Percentiles rank a stretch among this genome's conserved stretches.
These are phyloP conservation scores for Silene latifolia DNA, from an alignment of 148 eudicot genomes.

Conservation along the genomic window DNA sequence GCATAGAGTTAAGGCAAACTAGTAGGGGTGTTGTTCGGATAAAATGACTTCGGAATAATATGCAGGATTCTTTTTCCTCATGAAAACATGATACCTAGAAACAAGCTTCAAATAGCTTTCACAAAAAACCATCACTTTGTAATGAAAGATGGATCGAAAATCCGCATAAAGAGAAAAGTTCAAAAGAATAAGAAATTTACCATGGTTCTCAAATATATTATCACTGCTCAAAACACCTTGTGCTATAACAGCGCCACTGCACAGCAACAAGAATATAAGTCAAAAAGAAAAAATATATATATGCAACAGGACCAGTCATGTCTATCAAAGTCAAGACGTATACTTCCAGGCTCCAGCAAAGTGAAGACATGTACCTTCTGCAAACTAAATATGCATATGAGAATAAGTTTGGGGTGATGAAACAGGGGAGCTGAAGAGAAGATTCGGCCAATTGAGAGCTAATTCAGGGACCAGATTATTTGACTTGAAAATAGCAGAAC, in stretches of 20 bases:
- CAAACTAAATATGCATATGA: neutral
- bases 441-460: too few relatives aligned
- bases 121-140: neutral
- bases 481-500: neutral
- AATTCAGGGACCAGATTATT: too few relatives aligned
- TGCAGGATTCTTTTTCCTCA: too few relatives aligned
- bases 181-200: slow-evolving; percentile 33
- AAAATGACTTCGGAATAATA: neutral
- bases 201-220: slow-evolving; percentile 50
- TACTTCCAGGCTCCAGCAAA: neutral
- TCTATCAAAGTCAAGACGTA: neutral
- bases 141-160: neutral
- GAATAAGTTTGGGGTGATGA: neutral
- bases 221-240: slow-evolving; percentile 65
- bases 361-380: neutral
- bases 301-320: slow-evolving; percentile 4
- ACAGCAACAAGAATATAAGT: slow-evolving; percentile 17
- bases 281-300: neutral
- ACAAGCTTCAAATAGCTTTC: neutral
- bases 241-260: slow-evolving; percentile 94
- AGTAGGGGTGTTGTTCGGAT: neutral
- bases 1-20: neutral
- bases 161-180: neutral
- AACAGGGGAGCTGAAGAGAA: too few relatives aligned
- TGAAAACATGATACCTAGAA: neutral